Evolutionary conservation across 169 alveolate species (phyloP).

Genomic region (Cryptosporidium felis): DNA sequence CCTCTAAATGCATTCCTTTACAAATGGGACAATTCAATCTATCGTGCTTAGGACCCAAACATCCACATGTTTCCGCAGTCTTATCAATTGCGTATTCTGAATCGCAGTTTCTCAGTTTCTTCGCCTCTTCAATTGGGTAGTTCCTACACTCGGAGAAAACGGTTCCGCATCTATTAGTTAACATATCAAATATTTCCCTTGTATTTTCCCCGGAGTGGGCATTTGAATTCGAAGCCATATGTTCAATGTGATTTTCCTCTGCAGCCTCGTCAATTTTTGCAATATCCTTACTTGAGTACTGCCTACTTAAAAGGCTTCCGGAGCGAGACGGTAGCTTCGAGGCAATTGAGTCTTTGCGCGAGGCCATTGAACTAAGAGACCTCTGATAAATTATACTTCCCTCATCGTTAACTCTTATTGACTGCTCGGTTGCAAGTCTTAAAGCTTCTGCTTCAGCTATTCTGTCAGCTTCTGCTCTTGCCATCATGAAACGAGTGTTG

Average conservation of each 20-base stretch:
- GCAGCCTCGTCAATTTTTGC: background rate
- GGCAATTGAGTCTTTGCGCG: constrained; percentile 9
- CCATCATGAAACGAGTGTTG: constrained; percentile 58
- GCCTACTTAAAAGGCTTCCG: background rate
- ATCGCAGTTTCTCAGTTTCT: constrained; percentile 7
- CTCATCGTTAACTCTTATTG: constrained; percentile 66
- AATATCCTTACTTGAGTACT: constrained; percentile 7
- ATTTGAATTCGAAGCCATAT: constrained; percentile 24
- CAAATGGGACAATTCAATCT: constrained; percentile 52
- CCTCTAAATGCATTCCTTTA: constrained; percentile 68
- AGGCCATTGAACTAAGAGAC: background rate
- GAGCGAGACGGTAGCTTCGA: constrained; percentile 9
- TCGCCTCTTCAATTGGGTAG: constrained; percentile 1
- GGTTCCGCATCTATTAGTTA: constrained; percentile 35
- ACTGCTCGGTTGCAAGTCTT: constrained; percentile 63
- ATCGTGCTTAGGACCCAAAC: constrained; percentile 70
- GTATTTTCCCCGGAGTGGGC: background rate
- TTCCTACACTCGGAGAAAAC: constrained; percentile 50
- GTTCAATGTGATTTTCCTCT: background rate
- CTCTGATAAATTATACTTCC: constrained; percentile 41
- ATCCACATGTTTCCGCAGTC: constrained; percentile 61
- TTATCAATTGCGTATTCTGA: constrained; percentile 49
- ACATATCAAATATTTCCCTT: constrained; percentile 24
- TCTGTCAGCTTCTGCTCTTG: constrained; percentile 69
- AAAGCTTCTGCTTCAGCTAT: constrained; percentile 68